A percentile compares a stretch with the other conserved stretches of the same genome.
Evolutionary conservation across 1,284 basidiomycete genomes (phyloP).

Genomic region (Schizophyllum commune): DNA sequence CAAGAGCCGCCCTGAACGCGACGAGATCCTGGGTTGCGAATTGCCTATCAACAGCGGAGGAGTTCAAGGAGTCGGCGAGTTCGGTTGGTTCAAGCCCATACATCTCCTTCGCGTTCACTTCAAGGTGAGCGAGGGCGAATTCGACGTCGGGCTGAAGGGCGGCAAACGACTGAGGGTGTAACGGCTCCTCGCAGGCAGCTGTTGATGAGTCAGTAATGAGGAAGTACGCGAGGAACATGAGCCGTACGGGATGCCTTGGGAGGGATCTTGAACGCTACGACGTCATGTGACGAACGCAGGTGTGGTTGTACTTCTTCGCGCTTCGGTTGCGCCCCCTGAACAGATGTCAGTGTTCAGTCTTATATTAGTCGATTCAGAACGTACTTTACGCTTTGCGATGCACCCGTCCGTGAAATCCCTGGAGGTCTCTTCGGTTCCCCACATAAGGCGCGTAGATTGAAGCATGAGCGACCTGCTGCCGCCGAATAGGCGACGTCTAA

Average conservation of each 20-base stretch:
- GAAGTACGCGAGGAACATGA: no score
- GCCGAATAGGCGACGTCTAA: conserved; percentile 30
- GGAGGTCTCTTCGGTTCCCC: no score
- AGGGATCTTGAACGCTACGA: no score
- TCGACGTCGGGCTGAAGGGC: conserved; percentile 18
- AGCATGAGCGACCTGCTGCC: conserved; percentile 30
- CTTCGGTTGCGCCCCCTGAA: no score
- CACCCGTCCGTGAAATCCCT: no score
- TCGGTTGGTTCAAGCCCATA: conserved; percentile 11
- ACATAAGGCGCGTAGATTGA: conserved; percentile 27
- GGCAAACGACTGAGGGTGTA: background rate
- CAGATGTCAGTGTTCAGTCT: no score
- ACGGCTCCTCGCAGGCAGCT: conserved; percentile 19
- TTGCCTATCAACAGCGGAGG: conserved; percentile 2
- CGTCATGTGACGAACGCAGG: no score
- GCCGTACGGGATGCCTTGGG: no score
- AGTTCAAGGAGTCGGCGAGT: no score
- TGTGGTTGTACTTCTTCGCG: no score
- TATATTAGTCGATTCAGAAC: no score
- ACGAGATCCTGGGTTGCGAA: conserved; percentile 18
- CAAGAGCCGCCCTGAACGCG: conserved; percentile 17
- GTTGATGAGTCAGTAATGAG: conserved; percentile 21
- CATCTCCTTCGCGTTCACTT: conserved; percentile 22
- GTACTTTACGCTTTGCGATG: no score
- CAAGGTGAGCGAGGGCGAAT: conserved; percentile 27